A percentile compares a stretch with the other conserved stretches of the same genome.
These are phyloP conservation scores for Crithidia fasciculata DNA, from an alignment of 208 protist genomes.

Conservation along the genomic window DNA sequence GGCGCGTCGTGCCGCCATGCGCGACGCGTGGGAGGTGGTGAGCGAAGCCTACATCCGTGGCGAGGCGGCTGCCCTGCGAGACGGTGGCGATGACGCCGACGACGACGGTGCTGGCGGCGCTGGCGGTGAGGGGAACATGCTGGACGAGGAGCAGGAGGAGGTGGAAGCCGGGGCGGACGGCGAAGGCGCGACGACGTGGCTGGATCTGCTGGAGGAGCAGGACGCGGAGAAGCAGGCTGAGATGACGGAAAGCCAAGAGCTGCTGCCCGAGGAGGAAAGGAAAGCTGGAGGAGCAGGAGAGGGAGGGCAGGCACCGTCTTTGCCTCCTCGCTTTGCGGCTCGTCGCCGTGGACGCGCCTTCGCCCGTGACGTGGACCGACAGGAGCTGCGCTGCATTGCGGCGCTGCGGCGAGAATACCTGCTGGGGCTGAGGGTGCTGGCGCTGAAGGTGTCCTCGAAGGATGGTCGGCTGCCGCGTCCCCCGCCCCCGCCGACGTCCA, in stretches of 20 bases:
- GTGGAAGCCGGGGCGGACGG: constrained; percentile 26
- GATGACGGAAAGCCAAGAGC: constrained; percentile 24
- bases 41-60: constrained; percentile 50
- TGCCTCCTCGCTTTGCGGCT: constrained; percentile 24
- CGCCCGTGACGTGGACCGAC: constrained; percentile 38
- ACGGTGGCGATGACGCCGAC: constrained; percentile 16
- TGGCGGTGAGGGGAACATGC: constrained; percentile 41
- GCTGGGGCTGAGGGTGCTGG: constrained; percentile 58
- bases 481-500: constrained; percentile 27
- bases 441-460: constrained; percentile 38
- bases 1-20: not conserved
- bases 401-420: constrained; percentile 70
- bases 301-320: not conserved
- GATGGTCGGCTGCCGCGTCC: constrained; percentile 61
- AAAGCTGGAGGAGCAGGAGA: not conserved
- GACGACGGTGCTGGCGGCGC: constrained; percentile 29
- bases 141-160: constrained; percentile 59
- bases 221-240: constrained; percentile 26
- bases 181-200: constrained; percentile 1
- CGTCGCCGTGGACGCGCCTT: constrained; percentile 38
- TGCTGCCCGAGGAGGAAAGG: constrained; percentile 10
- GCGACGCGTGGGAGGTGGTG: constrained; percentile 22
- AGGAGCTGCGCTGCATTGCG: constrained; percentile 61
- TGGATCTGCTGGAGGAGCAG: constrained; percentile 23
- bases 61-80: constrained; percentile 24